Evolutionary conservation across 2,329 filamentous ascomycete species (phyloP).

Genomic region (Colletotrichum simmondsii): DNA sequence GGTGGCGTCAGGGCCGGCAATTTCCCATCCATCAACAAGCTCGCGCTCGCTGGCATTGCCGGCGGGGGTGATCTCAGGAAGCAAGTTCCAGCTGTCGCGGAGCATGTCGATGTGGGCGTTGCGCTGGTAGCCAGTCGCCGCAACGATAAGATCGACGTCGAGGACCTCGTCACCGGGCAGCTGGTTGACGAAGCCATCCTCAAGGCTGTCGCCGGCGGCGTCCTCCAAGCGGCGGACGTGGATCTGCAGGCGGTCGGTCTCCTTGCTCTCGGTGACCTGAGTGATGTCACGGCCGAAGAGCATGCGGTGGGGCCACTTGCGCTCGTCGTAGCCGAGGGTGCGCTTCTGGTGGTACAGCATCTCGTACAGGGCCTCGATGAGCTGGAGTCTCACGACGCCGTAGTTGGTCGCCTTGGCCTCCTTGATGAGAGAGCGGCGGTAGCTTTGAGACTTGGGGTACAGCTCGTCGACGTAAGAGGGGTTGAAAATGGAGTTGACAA

Average conservation of each 20-base stretch:
- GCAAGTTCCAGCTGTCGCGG: constrained; percentile 70
- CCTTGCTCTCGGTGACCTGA: constrained; percentile 65
- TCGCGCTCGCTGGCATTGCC: constrained; percentile 16
- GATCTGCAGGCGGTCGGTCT: constrained; percentile 64
- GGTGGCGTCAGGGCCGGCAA: constrained; percentile 23
- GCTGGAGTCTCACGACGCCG: constrained; percentile 88
- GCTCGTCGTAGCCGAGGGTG: constrained; percentile 73
- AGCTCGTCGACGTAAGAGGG: constrained; percentile 83
- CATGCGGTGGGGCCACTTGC: constrained; percentile 85
- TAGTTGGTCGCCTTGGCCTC: constrained; percentile 92
- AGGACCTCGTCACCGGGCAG: constrained; percentile 65
- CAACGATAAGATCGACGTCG: constrained; percentile 83
- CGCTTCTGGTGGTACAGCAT: constrained; percentile 88
- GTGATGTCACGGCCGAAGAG: constrained; percentile 75
- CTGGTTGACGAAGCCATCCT: constrained; percentile 51
- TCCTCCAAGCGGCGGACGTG: constrained; percentile 62
- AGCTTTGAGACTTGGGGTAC: constrained; percentile 72
- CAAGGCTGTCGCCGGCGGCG: constrained; percentile 38
- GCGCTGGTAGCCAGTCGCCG: constrained; percentile 87
- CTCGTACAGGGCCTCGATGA: constrained; percentile 91
- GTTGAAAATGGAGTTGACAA: constrained; percentile 95
- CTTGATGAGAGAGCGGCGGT: constrained; percentile 69
- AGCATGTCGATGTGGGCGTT: constrained; percentile 84
- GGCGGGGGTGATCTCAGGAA: constrained; percentile 58
- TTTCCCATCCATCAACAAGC: constrained; percentile 53